Conservation (phyloP, 371 early-diverging fungal genomes). For the Apophysomyces ossiformis region DNA sequence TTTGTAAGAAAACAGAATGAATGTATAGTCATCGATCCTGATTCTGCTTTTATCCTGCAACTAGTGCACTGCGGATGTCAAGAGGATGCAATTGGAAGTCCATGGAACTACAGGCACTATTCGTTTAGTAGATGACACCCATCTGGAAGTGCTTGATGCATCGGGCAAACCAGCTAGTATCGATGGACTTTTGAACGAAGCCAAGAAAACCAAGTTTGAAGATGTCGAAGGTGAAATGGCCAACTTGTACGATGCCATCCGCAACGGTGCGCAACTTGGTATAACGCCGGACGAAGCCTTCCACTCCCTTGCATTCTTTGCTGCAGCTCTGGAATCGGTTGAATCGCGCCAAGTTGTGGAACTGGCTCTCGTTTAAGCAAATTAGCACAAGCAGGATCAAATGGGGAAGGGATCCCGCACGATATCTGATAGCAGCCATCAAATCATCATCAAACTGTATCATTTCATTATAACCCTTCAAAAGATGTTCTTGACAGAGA, state of each 20-base stretch:
- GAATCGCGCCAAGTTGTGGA: constrained; percentile 34
- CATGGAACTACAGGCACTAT: constrained; percentile 53
- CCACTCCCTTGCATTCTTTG: constrained; percentile 52
- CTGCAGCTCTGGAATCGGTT: constrained; percentile 47
- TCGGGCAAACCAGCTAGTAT: constrained; percentile 24
- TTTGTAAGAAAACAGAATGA: constrained; percentile 45
- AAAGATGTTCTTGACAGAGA: too few relatives aligned
- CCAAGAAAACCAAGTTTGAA: constrained; percentile 25
- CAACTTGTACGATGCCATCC: constrained; percentile 40
- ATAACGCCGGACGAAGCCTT: constrained; percentile 46
- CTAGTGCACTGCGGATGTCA: constrained; percentile 47
- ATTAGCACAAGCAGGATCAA: too few relatives aligned
- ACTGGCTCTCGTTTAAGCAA: constrained; percentile 14
- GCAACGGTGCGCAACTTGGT: constrained; percentile 30
- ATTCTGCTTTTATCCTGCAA: neutral
- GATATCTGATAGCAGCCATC: too few relatives aligned
- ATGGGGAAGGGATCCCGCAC: too few relatives aligned
- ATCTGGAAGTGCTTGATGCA: constrained; percentile 35
- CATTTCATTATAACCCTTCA: too few relatives aligned
- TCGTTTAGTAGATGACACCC: constrained; percentile 32
- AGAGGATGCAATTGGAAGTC: constrained; percentile 35
- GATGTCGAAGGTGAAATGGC: constrained; percentile 54
- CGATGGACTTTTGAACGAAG: constrained; percentile 3
- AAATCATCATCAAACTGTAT: too few relatives aligned
- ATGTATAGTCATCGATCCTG: too few relatives aligned